Percentiles rank a stretch among this genome's conserved stretches.
phyloP scores from a whole-genome alignment of 2,329 filamentous ascomycete genomes.

The Pyrenochaeta sp. region DNA sequence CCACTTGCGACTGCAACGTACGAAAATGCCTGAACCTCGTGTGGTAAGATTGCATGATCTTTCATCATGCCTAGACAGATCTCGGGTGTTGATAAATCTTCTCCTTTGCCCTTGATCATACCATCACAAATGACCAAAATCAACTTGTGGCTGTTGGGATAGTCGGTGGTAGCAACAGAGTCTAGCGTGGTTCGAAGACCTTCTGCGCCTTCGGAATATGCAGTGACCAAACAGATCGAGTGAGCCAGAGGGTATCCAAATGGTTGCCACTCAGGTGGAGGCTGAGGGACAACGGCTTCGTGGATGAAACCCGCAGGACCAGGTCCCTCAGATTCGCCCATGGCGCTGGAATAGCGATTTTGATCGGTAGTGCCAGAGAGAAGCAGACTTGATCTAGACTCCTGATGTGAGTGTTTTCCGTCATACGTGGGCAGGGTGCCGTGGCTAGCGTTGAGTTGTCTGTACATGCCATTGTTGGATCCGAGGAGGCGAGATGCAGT shows the following conservation, averaged over 20 bases:
- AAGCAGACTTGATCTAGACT: slow-evolving; percentile 55
- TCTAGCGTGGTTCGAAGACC: slow-evolving; percentile 93
- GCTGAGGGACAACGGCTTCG: slow-evolving; percentile 93
- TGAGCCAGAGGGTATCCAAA: slow-evolving; percentile 96
- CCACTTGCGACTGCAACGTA: slow-evolving; percentile 97
- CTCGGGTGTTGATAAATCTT: slow-evolving; percentile 85
- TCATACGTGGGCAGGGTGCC: slow-evolving; percentile 61
- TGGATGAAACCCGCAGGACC: slow-evolving; percentile 96
- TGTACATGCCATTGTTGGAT: slow-evolving; percentile 73
- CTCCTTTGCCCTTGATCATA: slow-evolving; percentile 95
- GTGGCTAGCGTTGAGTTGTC: slow-evolving; percentile 64
- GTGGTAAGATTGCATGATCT: slow-evolving; percentile 79
- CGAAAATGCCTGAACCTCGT: slow-evolving; percentile 88
- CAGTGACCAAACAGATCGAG: slow-evolving; percentile 91
- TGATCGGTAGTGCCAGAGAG: slow-evolving; percentile 54
- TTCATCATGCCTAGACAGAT: slow-evolving; percentile 93
- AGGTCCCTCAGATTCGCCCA: slow-evolving; percentile 72
- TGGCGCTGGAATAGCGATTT: slow-evolving; percentile 60
- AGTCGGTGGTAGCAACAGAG: slow-evolving; percentile 96
- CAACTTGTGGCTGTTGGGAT: slow-evolving; percentile 98
- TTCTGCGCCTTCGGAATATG: slow-evolving; percentile 94
- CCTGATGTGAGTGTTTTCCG: slow-evolving; percentile 38
- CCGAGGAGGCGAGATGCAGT: slow-evolving; percentile 76
- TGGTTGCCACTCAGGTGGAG: slow-evolving; percentile 95
- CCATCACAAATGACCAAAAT: slow-evolving; percentile 97